Base-by-base conservation (phyloP, 2,329 filamentous ascomycete species). In the Aureobasidium subglaciale region DNA sequence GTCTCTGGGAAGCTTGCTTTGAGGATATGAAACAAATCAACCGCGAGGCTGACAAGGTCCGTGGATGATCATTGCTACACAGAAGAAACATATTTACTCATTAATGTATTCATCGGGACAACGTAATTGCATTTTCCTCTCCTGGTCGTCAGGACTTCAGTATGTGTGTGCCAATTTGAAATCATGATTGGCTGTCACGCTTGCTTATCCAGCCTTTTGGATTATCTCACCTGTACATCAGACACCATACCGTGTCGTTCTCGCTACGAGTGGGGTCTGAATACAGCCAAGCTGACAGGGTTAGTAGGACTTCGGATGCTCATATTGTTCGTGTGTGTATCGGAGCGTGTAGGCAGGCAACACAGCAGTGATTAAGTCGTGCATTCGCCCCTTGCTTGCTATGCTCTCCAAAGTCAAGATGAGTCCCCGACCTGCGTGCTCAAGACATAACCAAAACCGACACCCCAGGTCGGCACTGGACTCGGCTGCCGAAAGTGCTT, bases 1-100 rank as follows among this genome's bases (percentile, higher is more conserved):
- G 93, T 71, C 74, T 85, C 22, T 84, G 81, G 66, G 92, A 96
- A 70, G 82, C 61, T 11, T 43, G 50, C 25, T 45, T 43, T 24
- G 50, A 43, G 29, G 50, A 55, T 27, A 53, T 53, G 49, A 41
- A 41, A n/a, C 25, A 53, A n/a, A 42, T 53, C 6, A 53, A 38
- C 27, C 49, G 49, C 20, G 37, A 53, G 49, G 49, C 49, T 42
- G 49, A 53, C 37, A 49, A 37, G 45, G 45, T 37, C 3, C 45
- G 45, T 7, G n/a, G 45, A 15, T 48, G 29, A 34, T 32, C 29
- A 8, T n/a, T 22, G 10, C 2, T n/a, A 30, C 8, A 30, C 3
- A 16, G 13, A n/a, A 35, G 2, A 25, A 5, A 20, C 2, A 16
- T 34, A 48, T n/a, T n/a, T n/a, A n/a, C n/a, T n/a, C n/a, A n/a